Evolutionary conservation across 1,284 basidiomycete species (phyloP), one percentile per base, ranked within the genome.

Genomic region (Austroboletus novae-zelandiae): DNA sequence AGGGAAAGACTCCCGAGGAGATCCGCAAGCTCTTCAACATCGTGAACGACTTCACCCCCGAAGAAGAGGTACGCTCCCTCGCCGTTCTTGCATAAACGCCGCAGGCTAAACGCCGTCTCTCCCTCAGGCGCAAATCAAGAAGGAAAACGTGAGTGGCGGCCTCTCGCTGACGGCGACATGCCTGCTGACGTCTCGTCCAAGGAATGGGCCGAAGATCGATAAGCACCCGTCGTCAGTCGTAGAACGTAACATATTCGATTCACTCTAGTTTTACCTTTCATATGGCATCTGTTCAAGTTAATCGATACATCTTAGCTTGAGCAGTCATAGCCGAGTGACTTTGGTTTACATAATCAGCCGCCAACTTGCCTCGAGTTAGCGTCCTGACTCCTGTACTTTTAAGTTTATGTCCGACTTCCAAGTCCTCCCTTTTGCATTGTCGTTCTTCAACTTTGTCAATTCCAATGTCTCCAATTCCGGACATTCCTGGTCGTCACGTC

Each of bases 11-110:
- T 9, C 92, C 94, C 15, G 91, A 95, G 68, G 94, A 97, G 74
- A 96, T 96, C 63, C 89, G 94, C 56, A 95, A 96, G 68, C 81
- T 96, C 43, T 96, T 97, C 82, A 97, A 98, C 80, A 95, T 96
- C 57, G 89, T 93, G 51, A 97, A 98, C 71, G 97, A 99, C 74
- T 99, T 99, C 68, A 98, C 96, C 3, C 94, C 96, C 29, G 97
- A 99, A 70, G 97, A 99, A 71, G 97, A 99, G 85, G 89, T 90
- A 56, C 43, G 77, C 71, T 39, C 25, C 45, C 39, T 39, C 20
- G 48, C 40, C 8, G 6, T 8, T 36, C 9, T 15, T 36, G 17
- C 9, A 17, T 8, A 36, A 36, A 9, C 4, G n/a, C 35, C 35
- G 8, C 17, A 5, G 1, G 35, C 35, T 36, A 36, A 34, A 15